These are phyloP conservation scores for Graphilbum sp. DNA, from an alignment of 2,329 filamentous ascomycete genomes.

Conservation along the genomic window DNA sequence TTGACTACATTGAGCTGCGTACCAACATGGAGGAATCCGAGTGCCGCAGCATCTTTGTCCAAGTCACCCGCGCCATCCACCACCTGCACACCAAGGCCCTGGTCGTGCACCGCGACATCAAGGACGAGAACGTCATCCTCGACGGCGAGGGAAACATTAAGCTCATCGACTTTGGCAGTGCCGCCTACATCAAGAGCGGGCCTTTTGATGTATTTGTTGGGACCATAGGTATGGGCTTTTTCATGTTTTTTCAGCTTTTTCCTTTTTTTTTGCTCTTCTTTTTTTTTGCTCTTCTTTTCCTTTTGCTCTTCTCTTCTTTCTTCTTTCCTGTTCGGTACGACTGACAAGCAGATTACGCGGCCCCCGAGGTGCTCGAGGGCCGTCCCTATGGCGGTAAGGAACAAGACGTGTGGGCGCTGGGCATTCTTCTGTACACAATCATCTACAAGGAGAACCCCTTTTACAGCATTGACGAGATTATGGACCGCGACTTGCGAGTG, in stretches of 20 bases:
- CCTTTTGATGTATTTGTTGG: slow-evolving; percentile 98
- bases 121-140: slow-evolving; percentile 93
- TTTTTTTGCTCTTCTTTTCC: slow-evolving; percentile 7
- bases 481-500: slow-evolving; percentile 86
- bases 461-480: slow-evolving; percentile 97
- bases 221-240: slow-evolving; percentile 90
- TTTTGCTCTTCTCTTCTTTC: too few relatives aligned
- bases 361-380: slow-evolving; percentile 90
- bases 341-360: slow-evolving; percentile 67
- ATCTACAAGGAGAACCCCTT: slow-evolving; percentile 99
- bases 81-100: slow-evolving; percentile 81
- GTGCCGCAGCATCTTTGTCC: slow-evolving; percentile 85
- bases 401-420: slow-evolving; percentile 95
- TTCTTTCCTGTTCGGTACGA: too few relatives aligned
- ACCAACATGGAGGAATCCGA: slow-evolving; percentile 94
- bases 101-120: slow-evolving; percentile 95
- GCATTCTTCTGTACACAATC: slow-evolving; percentile 94
- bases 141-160: slow-evolving; percentile 94
- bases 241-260: too few relatives aligned
- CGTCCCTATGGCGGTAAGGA: slow-evolving; percentile 87
- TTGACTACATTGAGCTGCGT: slow-evolving; percentile 94
- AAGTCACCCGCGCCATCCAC: slow-evolving; percentile 77
- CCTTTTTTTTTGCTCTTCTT: too few relatives aligned
- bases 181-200: slow-evolving; percentile 94
- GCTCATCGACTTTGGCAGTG: slow-evolving; percentile 94